Conservation (phyloP, 140 eudicot species). For the Artemisia princeps region DNA sequence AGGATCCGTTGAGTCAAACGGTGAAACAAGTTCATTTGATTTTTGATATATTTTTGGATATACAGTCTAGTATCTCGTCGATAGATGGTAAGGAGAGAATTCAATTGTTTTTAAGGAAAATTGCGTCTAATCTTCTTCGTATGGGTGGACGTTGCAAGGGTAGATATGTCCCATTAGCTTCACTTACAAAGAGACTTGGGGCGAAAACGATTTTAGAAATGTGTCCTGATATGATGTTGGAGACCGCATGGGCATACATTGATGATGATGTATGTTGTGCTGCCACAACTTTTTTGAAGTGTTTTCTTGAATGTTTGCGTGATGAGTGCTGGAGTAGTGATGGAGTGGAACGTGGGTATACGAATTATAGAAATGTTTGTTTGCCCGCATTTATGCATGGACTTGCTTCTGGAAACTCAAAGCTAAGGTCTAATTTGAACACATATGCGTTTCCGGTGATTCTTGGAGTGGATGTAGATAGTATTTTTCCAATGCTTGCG, state of each 20-base stretch:
- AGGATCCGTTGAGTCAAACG: slow-evolving; percentile 90
- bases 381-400: slow-evolving; percentile 68
- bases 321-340: slow-evolving; percentile 84
- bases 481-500: slow-evolving; percentile 78
- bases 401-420: slow-evolving; percentile 73
- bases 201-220: slow-evolving; percentile 56
- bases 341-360: slow-evolving; percentile 71
- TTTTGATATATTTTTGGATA: slow-evolving; percentile 80
- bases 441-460: slow-evolving; percentile 83
- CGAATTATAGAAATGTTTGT: slow-evolving; percentile 54
- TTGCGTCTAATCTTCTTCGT: slow-evolving; percentile 67
- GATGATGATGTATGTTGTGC: slow-evolving; percentile 99
- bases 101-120: slow-evolving; percentile 42
- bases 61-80: slow-evolving; percentile 61
- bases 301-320: slow-evolving; percentile 83
- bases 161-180: slow-evolving; percentile 84
- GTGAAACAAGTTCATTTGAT: slow-evolving; percentile 98
- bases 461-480: slow-evolving; percentile 77
- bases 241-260: slow-evolving; percentile 56
- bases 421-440: slow-evolving; percentile 76
- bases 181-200: slow-evolving; percentile 78
- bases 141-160: slow-evolving; percentile 95
- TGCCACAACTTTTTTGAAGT: slow-evolving; percentile 72
- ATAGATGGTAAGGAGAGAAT: slow-evolving; percentile 50
- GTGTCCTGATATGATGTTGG: slow-evolving; percentile 69